These are phyloP conservation scores for Globisporangium irregulare DNA, from an alignment of 352 stramenopile species.

Conservation along the genomic window DNA sequence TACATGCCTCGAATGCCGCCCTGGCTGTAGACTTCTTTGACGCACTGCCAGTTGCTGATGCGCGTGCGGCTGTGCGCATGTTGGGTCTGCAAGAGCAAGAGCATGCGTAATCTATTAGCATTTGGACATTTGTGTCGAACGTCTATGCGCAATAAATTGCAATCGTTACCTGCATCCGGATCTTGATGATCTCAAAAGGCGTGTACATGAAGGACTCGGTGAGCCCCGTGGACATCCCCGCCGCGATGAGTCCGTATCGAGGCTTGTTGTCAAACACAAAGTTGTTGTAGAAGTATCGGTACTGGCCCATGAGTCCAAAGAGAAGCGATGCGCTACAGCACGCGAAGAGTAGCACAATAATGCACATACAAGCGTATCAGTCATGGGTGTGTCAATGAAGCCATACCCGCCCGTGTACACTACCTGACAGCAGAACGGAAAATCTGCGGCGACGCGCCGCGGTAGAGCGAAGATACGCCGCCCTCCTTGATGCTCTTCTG, in stretches of 20 bases:
- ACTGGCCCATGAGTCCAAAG: conserved; percentile 75
- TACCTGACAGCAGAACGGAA: conserved; percentile 67
- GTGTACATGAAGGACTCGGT: conserved; percentile 68
- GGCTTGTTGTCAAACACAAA: conserved; percentile 53
- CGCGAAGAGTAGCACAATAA: neutral
- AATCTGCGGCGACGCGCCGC: conserved; percentile 63
- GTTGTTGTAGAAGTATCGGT: conserved; percentile 68
- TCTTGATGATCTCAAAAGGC: conserved; percentile 74
- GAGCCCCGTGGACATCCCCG: conserved; percentile 55
- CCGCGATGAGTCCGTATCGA: conserved; percentile 45
- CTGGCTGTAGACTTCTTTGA: conserved; percentile 57
- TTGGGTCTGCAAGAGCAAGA: conserved; percentile 36
- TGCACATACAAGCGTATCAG: neutral
- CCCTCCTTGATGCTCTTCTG: conserved; percentile 54
- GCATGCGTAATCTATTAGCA: neutral
- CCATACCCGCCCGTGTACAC: neutral
- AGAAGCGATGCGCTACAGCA: conserved; percentile 51
- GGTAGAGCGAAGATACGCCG: conserved; percentile 58
- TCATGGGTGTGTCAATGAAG: neutral
- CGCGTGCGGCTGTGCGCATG: conserved; percentile 46
- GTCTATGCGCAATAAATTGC: neutral
- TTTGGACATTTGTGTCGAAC: neutral
- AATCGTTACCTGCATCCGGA: conserved; percentile 49
- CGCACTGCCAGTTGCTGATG: conserved; percentile 74
- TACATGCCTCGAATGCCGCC: conserved; percentile 72